phyloP scores from a whole-genome alignment of 1,284 basidiomycete species.

The Puccinia coronata region DNA sequence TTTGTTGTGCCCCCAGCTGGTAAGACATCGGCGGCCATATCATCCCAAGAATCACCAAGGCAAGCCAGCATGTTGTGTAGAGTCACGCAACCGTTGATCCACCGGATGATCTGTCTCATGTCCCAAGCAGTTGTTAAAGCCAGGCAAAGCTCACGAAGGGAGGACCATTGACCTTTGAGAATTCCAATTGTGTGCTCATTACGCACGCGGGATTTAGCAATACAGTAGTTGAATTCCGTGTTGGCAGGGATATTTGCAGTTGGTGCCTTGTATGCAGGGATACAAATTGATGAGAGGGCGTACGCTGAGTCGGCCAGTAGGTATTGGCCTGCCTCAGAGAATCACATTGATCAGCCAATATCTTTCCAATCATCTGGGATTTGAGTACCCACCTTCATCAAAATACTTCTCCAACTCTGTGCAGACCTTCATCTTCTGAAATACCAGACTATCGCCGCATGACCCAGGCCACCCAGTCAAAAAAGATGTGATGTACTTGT shows the following conservation, averaged over 20 bases:
- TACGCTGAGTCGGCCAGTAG: not conserved
- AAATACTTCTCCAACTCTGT: not conserved
- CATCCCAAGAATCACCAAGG: not conserved
- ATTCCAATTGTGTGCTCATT: conserved; percentile 27
- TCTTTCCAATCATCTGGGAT: not conserved
- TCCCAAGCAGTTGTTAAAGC: not conserved
- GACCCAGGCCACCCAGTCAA: not conserved
- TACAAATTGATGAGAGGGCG: not conserved
- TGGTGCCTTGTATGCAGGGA: conserved; percentile 32
- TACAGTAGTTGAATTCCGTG: conserved; percentile 26
- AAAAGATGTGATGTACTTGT: not conserved
- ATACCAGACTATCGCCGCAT: not conserved
- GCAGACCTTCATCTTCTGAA: not conserved
- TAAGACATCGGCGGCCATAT: not conserved
- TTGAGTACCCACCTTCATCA: not conserved
- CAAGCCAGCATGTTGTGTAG: not conserved
- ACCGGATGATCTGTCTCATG: not conserved
- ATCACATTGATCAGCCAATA: not conserved
- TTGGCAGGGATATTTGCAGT: not conserved
- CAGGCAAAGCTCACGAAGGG: not conserved
- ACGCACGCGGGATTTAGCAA: conserved; percentile 22
- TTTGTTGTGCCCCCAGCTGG: no score
- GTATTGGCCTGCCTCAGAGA: not conserved
- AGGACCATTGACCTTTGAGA: conserved; percentile 8
- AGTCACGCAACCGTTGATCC: not conserved